These are phyloP conservation scores for Vitis labrusca DNA, from an alignment of 164 flowering plant species.

Conservation along the genomic window DNA sequence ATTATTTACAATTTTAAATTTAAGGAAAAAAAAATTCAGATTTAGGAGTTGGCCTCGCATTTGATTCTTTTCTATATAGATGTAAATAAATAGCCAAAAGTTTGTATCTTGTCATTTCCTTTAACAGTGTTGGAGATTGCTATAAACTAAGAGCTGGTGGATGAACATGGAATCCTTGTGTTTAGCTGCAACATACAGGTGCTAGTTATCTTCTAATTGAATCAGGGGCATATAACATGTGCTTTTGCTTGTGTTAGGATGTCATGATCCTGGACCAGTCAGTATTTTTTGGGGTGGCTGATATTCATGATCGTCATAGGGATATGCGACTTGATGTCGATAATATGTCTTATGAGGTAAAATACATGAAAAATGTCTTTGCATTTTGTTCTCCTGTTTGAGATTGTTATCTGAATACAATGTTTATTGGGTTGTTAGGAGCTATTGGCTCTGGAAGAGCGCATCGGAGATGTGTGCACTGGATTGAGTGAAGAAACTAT, in stretches of 20 bases:
- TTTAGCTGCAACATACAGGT: no score
- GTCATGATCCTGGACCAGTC: constrained; percentile 80
- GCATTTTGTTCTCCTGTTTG: background rate
- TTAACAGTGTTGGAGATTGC: no score
- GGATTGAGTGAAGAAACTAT: constrained; percentile 75
- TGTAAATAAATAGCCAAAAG: no score
- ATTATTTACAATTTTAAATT: no score
- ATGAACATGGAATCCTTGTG: no score
- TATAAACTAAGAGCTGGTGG: no score
- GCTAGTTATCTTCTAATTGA: no score
- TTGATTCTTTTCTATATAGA: no score
- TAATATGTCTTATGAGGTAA: constrained; percentile 94
- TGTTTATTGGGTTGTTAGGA: constrained; percentile 43
- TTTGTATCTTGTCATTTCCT: no score
- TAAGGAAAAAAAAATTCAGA: no score
- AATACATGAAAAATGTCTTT: background rate
- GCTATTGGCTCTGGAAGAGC: constrained; percentile 77
- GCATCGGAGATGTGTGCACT: constrained; percentile 75
- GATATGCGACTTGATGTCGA: constrained; percentile 98
- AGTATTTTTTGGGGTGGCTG: constrained; percentile 61
- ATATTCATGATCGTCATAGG: constrained; percentile 81
- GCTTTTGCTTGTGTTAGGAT: constrained; percentile 51
- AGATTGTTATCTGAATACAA: background rate
- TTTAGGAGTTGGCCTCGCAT: no score
- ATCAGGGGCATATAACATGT: background rate